These are phyloP conservation scores for Podila epicladia DNA, from an alignment of 192 early-diverging fungal species.

Conservation along the genomic window DNA sequence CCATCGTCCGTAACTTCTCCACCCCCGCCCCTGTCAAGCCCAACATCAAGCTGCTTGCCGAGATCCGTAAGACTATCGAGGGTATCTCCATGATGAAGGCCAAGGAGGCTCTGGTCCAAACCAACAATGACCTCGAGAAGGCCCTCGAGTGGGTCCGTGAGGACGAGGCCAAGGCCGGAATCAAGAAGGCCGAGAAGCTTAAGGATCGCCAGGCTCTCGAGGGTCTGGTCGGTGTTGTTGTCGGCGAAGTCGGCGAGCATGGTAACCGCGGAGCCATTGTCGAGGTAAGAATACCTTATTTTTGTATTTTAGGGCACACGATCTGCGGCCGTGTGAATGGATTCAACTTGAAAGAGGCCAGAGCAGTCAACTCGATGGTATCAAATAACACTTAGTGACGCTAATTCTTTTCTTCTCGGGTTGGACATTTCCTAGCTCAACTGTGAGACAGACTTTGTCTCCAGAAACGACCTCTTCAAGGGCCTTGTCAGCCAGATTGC, in stretches of 20 bases:
- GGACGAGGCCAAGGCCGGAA: conserved; percentile 74
- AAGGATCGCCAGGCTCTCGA: conserved; percentile 79
- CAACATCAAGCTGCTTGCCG: conserved; percentile 49
- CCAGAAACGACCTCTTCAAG: conserved; percentile 81
- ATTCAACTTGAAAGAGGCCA: background rate
- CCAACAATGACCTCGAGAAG: conserved; percentile 74
- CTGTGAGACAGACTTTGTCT: conserved; percentile 98
- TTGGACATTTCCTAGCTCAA: conserved; percentile 68
- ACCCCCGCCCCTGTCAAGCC: conserved; percentile 47
- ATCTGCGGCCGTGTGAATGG: background rate
- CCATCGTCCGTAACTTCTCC: conserved; percentile 21
- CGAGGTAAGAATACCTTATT: conserved; percentile 59
- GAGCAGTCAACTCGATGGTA: background rate
- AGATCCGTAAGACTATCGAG: conserved; percentile 53
- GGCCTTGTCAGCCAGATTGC: conserved; percentile 72
- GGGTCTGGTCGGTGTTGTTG: conserved; percentile 78
- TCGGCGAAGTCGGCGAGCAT: conserved; percentile 58
- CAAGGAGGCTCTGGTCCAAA: conserved; percentile 82
- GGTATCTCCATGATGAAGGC: conserved; percentile 78
- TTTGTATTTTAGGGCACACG: background rate
- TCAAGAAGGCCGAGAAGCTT: conserved; percentile 86
- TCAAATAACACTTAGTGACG: too few relatives aligned
- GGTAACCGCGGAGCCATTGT: conserved; percentile 68
- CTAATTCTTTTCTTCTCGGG: too few relatives aligned
- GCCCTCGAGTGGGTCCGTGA: conserved; percentile 86